Evolutionary conservation across 805 yeast species (phyloP), one percentile per base, ranked within the genome.

Genomic region (Debaryomyces hansenii): DNA sequence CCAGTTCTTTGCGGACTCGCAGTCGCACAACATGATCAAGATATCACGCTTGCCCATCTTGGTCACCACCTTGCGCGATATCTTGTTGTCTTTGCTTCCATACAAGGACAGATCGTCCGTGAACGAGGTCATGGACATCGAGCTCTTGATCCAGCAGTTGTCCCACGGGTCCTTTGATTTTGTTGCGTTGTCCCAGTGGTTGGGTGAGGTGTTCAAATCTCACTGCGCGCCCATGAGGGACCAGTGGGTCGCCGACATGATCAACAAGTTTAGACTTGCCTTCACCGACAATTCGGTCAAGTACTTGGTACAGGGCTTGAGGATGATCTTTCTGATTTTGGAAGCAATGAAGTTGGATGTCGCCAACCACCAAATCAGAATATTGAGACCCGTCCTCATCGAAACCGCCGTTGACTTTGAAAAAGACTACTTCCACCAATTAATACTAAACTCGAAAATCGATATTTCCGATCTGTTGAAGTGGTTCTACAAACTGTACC

Each of bases 191-290:
- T 78, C 91, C 2, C 74, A 75, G 46, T 87, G 95, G 92, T 74
- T 91, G 36, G 82, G 89, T 1, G 73, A 77, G 28, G 80, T 90
- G 28, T 85, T 92, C 67, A 89, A 90, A 67, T 82, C 84, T 43
- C 96, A 89, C 63, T 90, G 97, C 68, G 96, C 97, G 5, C 97
- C 97, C 51, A 90, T 90, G 95, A 79, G 97, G 62, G 96, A 89
- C 65, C 69, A 80, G 35, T 85, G 94, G 90, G 96, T 91, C 32
- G 87, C 82, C 55, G 88, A 85, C 56, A 88, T 91, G 94, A 80
- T 80, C 40, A 56, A 62, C 10, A 78, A 78, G 55, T 82, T 87
- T 57, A 74, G 67, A 32, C 71, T 69, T 41, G 82, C 85, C 15
- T 73, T 72, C 49, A 53, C 58, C n/a, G 73, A 72, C 29, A 66